Evolutionary conservation across 164 flowering plant species (phyloP), one percentile per base, ranked within the genome.

Genomic region (Dillenia turbinata): DNA sequence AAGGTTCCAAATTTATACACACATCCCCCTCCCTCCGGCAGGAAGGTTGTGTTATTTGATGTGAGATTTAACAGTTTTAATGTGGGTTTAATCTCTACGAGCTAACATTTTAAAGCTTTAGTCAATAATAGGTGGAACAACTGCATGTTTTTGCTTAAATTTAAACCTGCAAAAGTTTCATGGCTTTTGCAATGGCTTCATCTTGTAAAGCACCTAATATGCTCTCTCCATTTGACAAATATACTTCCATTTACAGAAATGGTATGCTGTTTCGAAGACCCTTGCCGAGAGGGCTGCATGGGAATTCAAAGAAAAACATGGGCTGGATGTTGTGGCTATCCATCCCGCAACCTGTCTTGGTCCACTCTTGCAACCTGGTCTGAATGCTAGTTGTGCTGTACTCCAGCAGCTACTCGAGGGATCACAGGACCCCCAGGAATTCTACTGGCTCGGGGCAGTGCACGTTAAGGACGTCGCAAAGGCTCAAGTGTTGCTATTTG

Each of bases 221-320:
- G 40, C 40, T 33, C 0, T 6, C 40, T 5, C 40, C 40, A 33
- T 33, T 33, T 33, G 40, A 33, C 40, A 33, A 4, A 33, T 5
- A 33, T 26, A 22, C 12, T 44, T 57, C 17, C 17, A 15, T 44
- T 63, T 58, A 26, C 79, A 86, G 88, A 85, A 87, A 69, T 89
- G 90, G 93, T 88, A 91, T 64, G 90, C 97, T 0, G 83, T 91
- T 47, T 91, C 96, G 7, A 89, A 91, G 75, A 89, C 96, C 0
- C 56, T 85, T 63, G 97, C 93, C 2, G 97, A 88, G 82, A 87
- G 78, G 70, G 86, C 93, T 14, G 97, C 93, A 2, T 78, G 92
- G 92, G 90, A 89, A 8, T 85, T 63, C 54, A 79, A 87, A 5
- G 75, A 77, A 75, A 72, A 85, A 63, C 67, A 84, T 44, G 83